phyloP scores from a whole-genome alignment of 2,329 filamentous ascomycete genomes.

The Chaetomium strumarium region DNA sequence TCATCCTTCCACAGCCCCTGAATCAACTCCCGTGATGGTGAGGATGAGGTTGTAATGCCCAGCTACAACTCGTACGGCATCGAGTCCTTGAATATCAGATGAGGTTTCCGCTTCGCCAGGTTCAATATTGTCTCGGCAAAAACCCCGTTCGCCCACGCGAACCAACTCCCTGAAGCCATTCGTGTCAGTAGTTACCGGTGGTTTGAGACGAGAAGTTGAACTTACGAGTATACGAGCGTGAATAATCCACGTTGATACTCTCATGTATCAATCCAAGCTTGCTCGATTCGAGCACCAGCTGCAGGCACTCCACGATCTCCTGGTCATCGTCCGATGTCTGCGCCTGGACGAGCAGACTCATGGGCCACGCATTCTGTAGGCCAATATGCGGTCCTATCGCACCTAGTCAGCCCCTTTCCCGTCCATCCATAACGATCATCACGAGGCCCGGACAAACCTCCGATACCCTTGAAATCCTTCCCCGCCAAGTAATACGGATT shows the following conservation, averaged over 20 bases:
- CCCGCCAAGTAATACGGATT: constrained; percentile 90
- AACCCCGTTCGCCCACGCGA: constrained; percentile 94
- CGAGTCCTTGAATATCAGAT: constrained; percentile 35
- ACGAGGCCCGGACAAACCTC: constrained; percentile 49
- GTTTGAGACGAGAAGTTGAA: constrained; percentile 10
- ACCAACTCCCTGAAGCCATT: constrained; percentile 65
- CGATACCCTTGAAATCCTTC: constrained; percentile 75
- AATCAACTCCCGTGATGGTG: neutral
- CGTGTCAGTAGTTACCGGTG: constrained; percentile 8
- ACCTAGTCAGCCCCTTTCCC: neutral
- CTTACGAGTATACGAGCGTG: constrained; percentile 65
- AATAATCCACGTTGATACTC: constrained; percentile 73
- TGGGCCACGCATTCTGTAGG: constrained; percentile 89
- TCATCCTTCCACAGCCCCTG: no score
- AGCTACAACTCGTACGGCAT: constrained; percentile 23
- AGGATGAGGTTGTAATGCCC: neutral
- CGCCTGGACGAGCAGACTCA: constrained; percentile 86
- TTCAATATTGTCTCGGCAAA: constrained; percentile 91
- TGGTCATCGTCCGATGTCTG: constrained; percentile 79
- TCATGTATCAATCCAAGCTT: constrained; percentile 82
- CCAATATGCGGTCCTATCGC: constrained; percentile 62
- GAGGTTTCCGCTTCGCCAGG: constrained; percentile 79
- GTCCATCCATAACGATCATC: neutral
- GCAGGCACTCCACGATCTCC: constrained; percentile 71
- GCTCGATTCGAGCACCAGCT: constrained; percentile 68